Evolutionary conservation across 768 basidiomycete genomes (phyloP), one percentile per base, ranked within the genome.

Genomic region (Lactifluus volemus): DNA sequence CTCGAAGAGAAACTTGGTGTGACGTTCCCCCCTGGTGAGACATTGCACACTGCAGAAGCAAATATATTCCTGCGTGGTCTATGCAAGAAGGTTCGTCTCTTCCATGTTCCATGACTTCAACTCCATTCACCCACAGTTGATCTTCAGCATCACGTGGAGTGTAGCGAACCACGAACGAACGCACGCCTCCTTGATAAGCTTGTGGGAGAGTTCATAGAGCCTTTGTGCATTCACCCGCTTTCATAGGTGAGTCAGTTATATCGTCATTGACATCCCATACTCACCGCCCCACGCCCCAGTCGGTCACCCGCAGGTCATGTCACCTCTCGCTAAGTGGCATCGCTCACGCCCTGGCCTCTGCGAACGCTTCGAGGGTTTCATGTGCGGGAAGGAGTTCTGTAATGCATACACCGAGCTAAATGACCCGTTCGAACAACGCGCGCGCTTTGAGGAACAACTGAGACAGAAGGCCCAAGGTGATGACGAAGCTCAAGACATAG

Each of bases 391-490:
- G 80, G 96, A 98, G 75, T 86, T 98, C 74, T 95, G 92, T 80
- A 98, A 99, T 69, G 96, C 97, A 25, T 99, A 99, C 73, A 99
- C 97, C 45, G 97, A 99, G 79, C 83, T 99, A 80, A 99, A 99
- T 76, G 97, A 99, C 75, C 97, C 93, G 0, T 96, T 95, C 71
- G 92, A 94, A 73, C 97, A 99, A 75, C 81, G 94, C 39, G 76
- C 92, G 69, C 85, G 97, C 65, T 99, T 99, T 75, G 92, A 96
- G 74, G 97, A 98, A 73, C 91, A 93, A 81, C 84, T 85, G 30
- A 47, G 83, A 70, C 97, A 98, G 76, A 98, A 98, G 85, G 92
- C 92, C 59, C 84, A 86, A 63, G 97, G 97, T 58, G 97, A 99
- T 68, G 97, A 99, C 48, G 97, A 99, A 74, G 96, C 95, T 8